Evolutionary conservation across 1,284 basidiomycete species (phyloP), one percentile per base, ranked within the genome.

Genomic region (Apiotrichum sp.): DNA sequence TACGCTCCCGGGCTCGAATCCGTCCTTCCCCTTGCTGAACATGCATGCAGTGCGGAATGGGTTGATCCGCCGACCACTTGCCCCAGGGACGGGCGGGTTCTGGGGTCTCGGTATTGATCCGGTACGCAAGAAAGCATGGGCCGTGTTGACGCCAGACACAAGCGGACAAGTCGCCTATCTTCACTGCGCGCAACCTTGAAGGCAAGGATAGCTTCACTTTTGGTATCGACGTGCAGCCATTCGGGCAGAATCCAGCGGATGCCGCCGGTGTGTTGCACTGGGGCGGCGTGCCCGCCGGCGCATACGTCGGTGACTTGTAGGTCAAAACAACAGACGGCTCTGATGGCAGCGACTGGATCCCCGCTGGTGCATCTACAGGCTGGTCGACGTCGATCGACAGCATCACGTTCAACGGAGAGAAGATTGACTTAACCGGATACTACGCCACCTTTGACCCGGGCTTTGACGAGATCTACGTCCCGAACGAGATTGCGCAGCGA

Each of bases 371-470:
- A 1, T 16, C 35, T 7, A 36, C 36, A 2, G 62, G 64, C 29
- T 75, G 73, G 73, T 65, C 57, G 1, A 56, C 74, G 11, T 40
- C 29, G 0, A n/a, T 74, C 11, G 64, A 72, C 36, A 53, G 56
- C 4, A 55, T 76, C 8, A 36, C 61, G 31, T 53, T 69, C 8
- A 64, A 55, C 4, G 59, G 70, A 68, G 48, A 57, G 7, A 40
- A 39, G 5, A 16, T 54, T 4, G 47, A 44, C 6, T 16, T 47
- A 32, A 9, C 3, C 9, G 39, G 45, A 29, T 42, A 43, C 36
- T 33, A 72, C 70, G 68, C 64, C 0, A 55, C 70, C 0, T 34
- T 76, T 33, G 73, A 76, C 58, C 73, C 74, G 1, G 71, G 64
- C 0, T 68, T 67, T 42, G 69, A 74, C 54, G 55, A 57, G 9